phyloP scores from a whole-genome alignment of 2,329 filamentous ascomycete genomes.

The Alternaria gansuensis region DNA sequence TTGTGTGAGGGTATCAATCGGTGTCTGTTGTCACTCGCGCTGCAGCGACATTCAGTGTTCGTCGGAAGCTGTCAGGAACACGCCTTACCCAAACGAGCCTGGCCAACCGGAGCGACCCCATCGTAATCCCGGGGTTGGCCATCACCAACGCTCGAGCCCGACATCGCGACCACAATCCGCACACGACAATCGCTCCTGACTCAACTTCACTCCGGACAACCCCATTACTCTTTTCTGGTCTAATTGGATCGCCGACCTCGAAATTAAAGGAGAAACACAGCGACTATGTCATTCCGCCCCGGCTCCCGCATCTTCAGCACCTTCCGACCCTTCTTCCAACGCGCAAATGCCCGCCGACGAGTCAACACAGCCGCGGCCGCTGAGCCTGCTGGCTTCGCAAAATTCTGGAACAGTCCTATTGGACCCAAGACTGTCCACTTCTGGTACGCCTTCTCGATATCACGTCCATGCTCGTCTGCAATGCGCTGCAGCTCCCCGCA shows the following conservation, averaged over 20 bases:
- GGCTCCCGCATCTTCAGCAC: conserved; percentile 66
- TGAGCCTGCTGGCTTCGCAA: conserved; percentile 68
- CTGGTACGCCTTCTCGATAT: conserved; percentile 68
- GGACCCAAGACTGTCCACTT: conserved; percentile 88
- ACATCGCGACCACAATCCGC: conserved; percentile 23
- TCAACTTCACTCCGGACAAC: conserved; percentile 5
- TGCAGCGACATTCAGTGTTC: conserved; percentile 24
- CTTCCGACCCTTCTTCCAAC: conserved; percentile 62
- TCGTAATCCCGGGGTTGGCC: conserved; percentile 38
- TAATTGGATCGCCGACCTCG: conserved; percentile 12
- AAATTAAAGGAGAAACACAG: conserved; percentile 18
- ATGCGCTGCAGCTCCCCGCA: conserved; percentile 12
- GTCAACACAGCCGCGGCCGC: conserved; percentile 70
- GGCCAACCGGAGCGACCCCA: conserved; percentile 38
- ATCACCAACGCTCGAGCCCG: conserved; percentile 26
- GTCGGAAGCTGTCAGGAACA: conserved; percentile 28
- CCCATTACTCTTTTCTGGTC: conserved; percentile 58
- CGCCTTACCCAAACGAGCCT: conserved; percentile 20
- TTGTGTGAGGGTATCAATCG: conserved; percentile 28
- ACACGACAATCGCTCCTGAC: conserved; percentile 11
- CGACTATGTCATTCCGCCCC: conserved; percentile 64
- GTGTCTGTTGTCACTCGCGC: conserved; percentile 21
- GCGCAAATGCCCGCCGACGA: conserved; percentile 68
- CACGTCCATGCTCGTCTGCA: neutral
- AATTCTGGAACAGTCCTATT: conserved; percentile 66